Evolutionary conservation across 192 early-diverging fungal species (phyloP).

Genomic region (Phycomyces blakesleeanus): DNA sequence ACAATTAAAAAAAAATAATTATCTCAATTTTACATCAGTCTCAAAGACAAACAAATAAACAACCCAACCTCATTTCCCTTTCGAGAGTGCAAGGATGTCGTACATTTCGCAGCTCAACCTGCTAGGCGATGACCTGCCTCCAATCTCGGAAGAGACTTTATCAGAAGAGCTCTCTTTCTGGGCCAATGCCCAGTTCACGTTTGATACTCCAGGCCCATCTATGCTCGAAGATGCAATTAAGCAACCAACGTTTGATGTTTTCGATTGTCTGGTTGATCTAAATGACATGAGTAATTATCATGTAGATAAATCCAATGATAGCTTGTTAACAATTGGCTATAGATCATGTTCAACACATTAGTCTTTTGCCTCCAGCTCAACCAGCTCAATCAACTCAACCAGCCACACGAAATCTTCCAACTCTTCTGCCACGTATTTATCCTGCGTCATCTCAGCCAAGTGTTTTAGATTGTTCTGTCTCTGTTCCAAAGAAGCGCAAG

Average conservation of each 20-base stretch:
- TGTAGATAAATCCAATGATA: too few relatives aligned
- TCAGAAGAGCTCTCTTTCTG: slow-evolving; percentile 67
- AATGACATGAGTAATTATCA: background rate
- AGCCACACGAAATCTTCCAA: background rate
- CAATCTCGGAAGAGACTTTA: slow-evolving; percentile 52
- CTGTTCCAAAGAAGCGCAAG: background rate
- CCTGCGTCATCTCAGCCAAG: slow-evolving; percentile 8
- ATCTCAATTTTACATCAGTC: too few relatives aligned
- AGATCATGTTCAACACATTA: too few relatives aligned
- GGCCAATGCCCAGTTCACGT: slow-evolving; percentile 71
- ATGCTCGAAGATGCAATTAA: slow-evolving; percentile 35
- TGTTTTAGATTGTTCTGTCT: background rate
- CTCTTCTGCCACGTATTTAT: slow-evolving; percentile 11
- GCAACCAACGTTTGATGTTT: background rate
- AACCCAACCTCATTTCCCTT: too few relatives aligned
- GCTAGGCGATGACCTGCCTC: slow-evolving; percentile 17
- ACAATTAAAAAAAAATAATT: too few relatives aligned
- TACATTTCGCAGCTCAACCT: slow-evolving; percentile 32
- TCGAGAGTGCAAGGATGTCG: slow-evolving; percentile 12
- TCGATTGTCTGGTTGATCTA: background rate
- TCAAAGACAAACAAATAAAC: too few relatives aligned
- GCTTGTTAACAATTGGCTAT: too few relatives aligned
- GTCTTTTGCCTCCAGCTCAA: too few relatives aligned
- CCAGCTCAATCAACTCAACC: background rate
- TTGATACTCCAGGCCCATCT: slow-evolving; percentile 54